Evolutionary conservation across 257 asterid genomes (phyloP), one percentile per base, ranked within the genome.

Genomic region (Orobanche coerulescens): DNA sequence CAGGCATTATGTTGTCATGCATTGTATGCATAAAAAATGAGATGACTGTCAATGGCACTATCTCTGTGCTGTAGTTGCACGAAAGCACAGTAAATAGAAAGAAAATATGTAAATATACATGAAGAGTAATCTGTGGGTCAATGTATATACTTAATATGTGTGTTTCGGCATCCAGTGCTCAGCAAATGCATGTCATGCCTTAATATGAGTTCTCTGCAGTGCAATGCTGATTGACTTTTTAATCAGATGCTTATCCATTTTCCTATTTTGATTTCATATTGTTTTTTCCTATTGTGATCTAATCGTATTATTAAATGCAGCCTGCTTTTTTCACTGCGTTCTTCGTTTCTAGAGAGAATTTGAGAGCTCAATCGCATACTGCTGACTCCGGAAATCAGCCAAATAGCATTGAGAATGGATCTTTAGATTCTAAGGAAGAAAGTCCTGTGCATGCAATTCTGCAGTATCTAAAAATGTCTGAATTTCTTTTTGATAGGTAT

Each of bases 291-390:
- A 6, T 3, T 42, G 20, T 67, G 68, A 51, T 52, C 9, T 56
- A 11, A 24, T 40, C 34, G 22, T 12, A 31, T 46, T 24, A n/a
- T 40, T 13, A 59, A 46, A 51, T 62, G 58, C 91, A 93, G 97
- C 95, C 96, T 58, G 95, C 94, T 70, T 84, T 93, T 81, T 84
- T 84, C 71, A 72, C 76, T 52, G 82, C 83, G 59, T 64, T 88
- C 65, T 65, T 86, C 19, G 30, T 75, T 31, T 67, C 82, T 4
- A 65, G 70, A 49, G 95, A 78, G 47, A 60, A 65, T 68, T 15
- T 55, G 51, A 70, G 66, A 73, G 63, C 76, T 53, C 79, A 69
- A 59, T 61, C 34, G 42, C 65, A 66, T 63, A 68, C 33, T 68
- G 50, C 71, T 28, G 59, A 61, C 61, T 58, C 73, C 47, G 75